Evolutionary conservation across 306 rosid genomes (phyloP), one percentile per base, ranked within the genome.

Genomic region (Canavalia ensiformis): DNA sequence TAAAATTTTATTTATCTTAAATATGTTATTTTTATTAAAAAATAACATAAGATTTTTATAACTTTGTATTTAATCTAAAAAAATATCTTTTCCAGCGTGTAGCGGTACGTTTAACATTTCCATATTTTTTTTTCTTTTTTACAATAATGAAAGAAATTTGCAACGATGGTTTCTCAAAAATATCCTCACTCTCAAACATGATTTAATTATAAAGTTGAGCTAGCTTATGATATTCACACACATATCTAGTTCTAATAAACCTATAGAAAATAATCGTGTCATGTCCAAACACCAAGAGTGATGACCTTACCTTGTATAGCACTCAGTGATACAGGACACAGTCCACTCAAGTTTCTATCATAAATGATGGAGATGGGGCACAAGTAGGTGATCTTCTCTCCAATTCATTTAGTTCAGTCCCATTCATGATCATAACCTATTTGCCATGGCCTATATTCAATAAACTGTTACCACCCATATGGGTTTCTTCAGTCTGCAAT

Each of bases 301-400:
- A 67, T 44, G 75, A 12, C 35, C 28, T 54, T 44, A 42, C 44
- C 72, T 12, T 29, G 7, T 2, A 75, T 46, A n/a, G 28, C 4
- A 45, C 31, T 3, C 13, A 25, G 30, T 29, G 13, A 63, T 6
- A 76, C 35, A 8, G 51, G n/a, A 6, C 56, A 8, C 54, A 31
- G 63, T 65, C 44, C 82, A 59, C 64, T 71, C 33, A 5, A n/a
- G 30, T 76, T 70, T 25, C 31, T 34, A 8, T 70, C 44, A 81
- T 71, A 80, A 70, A 76, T 81, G 77, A 46, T 45, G 59, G 52
- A 68, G 62, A 72, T 72, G 88, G 86, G 31, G 83, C 85, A 84
- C 18, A 31, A 76, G 58, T 84, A 70, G 88, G 57, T 84, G 58
- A 44, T 70, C 71, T 34, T 70, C 75, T 30, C 28, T 31, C 58